Evolutionary conservation across 1,139 yeast genomes (phyloP), one percentile per base, ranked within the genome.

Genomic region (Pneumocystis sp.): DNA sequence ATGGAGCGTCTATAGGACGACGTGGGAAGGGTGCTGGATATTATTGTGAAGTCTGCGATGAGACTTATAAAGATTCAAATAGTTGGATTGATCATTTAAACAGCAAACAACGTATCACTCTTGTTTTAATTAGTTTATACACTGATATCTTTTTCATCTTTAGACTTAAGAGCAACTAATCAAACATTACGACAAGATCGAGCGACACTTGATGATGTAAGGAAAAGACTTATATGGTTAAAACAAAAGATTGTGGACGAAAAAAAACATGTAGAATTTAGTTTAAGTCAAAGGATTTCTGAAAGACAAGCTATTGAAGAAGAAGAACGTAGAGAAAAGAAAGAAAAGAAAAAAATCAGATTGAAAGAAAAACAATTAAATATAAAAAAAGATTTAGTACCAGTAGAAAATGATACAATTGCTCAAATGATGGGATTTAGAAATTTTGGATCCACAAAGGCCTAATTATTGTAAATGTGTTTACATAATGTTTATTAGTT

Each of bases 21-120:
- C 80, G 83, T 63, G 89, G 89, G 62, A 81, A 84, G 69, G 87
- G 84, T 21, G 83, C 87, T 69, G 96, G 96, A 1, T 90, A 90
- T 74, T 82, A 83, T 71, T 91, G 97, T 75, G 88, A 87, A 21
- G 76, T 83, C 1, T 91, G 97, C 74, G 83, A 86, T 70, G 75
- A 87, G 69, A 86, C 95, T 1, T 90, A 83, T 75, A 83, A 89
- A 72, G 97, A 91, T 74, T 86, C 87, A 66, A 77, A 89, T 71
- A 86, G 89, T 67, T 85, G 85, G 73, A 80, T 89, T 5, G 95
- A 90, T 72, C 97, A 91, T 76, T 78, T 89, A 71, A 89, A 89
- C 72, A 84, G 90, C 45, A 85, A 69, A 65, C 76, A 72, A 69
- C 81, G 77, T 67, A 65, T 72, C 63, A 71, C 72, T 45, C 68